phyloP scores from a whole-genome alignment of 108 stramenopile species.

The Nannochloropsis gaditana region DNA sequence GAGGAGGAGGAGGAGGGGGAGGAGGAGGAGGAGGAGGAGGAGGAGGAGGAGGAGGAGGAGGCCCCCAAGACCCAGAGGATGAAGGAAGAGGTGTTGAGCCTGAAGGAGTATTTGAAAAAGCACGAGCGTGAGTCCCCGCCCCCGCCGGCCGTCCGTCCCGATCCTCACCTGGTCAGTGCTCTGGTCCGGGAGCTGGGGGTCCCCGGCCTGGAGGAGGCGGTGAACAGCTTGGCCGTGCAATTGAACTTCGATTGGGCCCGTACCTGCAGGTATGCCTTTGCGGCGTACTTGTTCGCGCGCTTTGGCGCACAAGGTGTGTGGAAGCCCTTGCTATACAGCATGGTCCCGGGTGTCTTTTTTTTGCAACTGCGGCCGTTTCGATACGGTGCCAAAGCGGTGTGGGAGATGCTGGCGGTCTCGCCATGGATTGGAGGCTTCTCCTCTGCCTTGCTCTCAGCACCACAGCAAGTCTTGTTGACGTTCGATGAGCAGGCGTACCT shows the following conservation, averaged over 20 bases:
- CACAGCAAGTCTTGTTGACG: slow-evolving; percentile 14
- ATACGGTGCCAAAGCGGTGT: slow-evolving; percentile 3
- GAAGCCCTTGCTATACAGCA: not conserved
- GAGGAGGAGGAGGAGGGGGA: not conserved
- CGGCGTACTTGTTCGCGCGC: not conserved
- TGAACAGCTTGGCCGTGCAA: not conserved
- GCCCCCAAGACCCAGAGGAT: not conserved
- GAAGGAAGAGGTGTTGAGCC: not conserved
- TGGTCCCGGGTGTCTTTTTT: not conserved
- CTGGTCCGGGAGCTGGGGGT: not conserved
- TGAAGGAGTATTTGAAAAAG: not conserved
- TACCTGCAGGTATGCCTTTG: slow-evolving; percentile 2
- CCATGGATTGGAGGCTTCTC: not conserved
- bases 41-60: not conserved
- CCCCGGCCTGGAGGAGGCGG: not conserved
- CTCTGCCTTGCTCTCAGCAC: slow-evolving; percentile 1
- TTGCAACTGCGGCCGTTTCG: not conserved
- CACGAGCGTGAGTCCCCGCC: not conserved
- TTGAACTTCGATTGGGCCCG: not conserved
- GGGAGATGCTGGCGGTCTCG: slow-evolving; percentile 12
- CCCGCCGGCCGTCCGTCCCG: not conserved
- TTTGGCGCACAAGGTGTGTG: not conserved
- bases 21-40: not conserved
- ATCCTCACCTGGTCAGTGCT: not conserved
- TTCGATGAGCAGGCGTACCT: slow-evolving; percentile 12